Base-by-base conservation (phyloP, 2,329 filamentous ascomycete species). In the Reticulascus tulasneorum region DNA sequence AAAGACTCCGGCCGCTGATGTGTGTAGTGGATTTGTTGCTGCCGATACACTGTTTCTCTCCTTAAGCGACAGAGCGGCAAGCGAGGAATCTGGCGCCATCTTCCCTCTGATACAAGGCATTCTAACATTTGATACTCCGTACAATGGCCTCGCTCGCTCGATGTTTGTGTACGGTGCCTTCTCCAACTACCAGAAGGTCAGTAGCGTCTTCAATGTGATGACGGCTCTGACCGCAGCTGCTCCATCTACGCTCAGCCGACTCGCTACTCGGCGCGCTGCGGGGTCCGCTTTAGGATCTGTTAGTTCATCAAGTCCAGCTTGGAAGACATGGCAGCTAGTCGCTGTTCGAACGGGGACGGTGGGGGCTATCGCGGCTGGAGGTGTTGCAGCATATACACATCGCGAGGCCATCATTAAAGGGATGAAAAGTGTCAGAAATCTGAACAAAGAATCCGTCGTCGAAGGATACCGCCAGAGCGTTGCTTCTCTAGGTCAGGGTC, bases 101-200 rank as follows among this genome's bases (percentile, higher is more conserved):
- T 94, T 94, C 57, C 88, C 88, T 1, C 76, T 86, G 35, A 83
- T 94, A 40, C 83, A 87, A 51, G 88, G 84, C 32, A 71, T 94
- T 12, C 69, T 94, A 22, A 79, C 86, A 7, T 93, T 93, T 50
- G 88, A 94, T 59, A 94, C 89, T 0, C 89, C 89, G 0, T 94
- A 83, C 59, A 79, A 87, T 38, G 82, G 82, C 7, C 69, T 78
- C 12, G 70, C 74, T 4, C 61, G 74, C 10, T 73, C 70, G 31
- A 75, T 78, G 72, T 77, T 78, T 42, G 74, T 77, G 28, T 78
- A 78, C 44, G 74, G 74, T 28, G 74, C 73, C 21, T 77, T 78
- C 37, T 75, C 71, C 33, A 76, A 77, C 53, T 78, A 77, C 48
- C 66, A 72, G 39, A 77, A 75, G 38, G 69, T 78, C 44, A 73